Base-by-base conservation (phyloP, 805 yeast species). In the Monosporozyma siamensis region DNA sequence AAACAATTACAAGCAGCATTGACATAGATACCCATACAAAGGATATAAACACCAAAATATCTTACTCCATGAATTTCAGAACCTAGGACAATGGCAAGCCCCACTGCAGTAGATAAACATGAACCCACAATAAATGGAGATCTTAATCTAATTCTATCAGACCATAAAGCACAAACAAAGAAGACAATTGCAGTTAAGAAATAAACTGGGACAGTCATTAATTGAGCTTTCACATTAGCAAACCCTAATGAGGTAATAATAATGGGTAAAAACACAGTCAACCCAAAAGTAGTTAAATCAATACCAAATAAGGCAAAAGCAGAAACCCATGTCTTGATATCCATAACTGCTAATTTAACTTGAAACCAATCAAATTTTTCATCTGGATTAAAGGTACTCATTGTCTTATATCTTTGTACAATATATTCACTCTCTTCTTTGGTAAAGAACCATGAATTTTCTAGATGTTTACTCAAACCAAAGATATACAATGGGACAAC, bases 121-220 rank as follows among this genome's bases (percentile, higher is more conserved):
- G 66, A 66, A 27, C 57, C 64, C 10, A 64, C 44, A 29, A 66
- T 55, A 46, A 66, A 66, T 2, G 65, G 62, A 18, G 72, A 57
- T 63, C 87, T 69, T 38, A 57, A 54, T 46, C 72, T 66, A 18
- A 65, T 41, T 38, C 55, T 61, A 58, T 86, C 95, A 0, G 92
- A 80, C 44, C 70, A 48, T 45, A 69, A 65, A 0, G 95, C 90
- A n/a, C 72, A 48, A 4, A 75, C 52, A 63, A 80, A 78, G 35
- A 80, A 74, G 26, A 74, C 65, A 5, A 81, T 87, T 55, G 86
- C 82, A 0, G 95, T 84, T 23, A 72, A 65, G 34, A 84, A 68
- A 89, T 94, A 87, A 17, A 95, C 94, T 50, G 86, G 88, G 39
- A 87, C 84, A 0, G 95, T 82, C 64, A 80, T 80, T 43, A 81